These are phyloP conservation scores for Croton laevigatus DNA, from an alignment of 441 rosid genomes.

Conservation along the genomic window DNA sequence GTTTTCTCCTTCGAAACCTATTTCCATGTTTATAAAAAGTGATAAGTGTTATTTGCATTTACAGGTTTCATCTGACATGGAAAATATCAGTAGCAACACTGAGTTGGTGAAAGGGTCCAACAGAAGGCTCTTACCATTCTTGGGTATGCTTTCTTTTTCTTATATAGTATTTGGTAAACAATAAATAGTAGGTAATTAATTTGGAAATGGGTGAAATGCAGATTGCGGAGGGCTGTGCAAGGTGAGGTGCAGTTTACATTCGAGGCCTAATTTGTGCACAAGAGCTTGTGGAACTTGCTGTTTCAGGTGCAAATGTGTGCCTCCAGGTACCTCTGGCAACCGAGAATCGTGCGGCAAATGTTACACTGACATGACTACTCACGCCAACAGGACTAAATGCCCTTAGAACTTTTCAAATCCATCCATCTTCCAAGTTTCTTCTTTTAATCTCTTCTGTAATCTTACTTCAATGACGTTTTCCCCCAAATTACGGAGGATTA, in stretches of 20 bases:
- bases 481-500: no score
- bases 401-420: conserved; percentile 18
- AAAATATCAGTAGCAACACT: background rate
- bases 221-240: conserved; percentile 39
- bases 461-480: background rate
- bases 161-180: no score
- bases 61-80: conserved; percentile 21
- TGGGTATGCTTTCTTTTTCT: conserved; percentile 11
- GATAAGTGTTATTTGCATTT: background rate
- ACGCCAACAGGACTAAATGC: conserved; percentile 47
- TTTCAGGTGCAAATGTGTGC: conserved; percentile 44
- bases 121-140: conserved; percentile 22
- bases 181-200: no score
- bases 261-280: conserved; percentile 37
- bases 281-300: conserved; percentile 44
- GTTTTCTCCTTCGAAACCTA: background rate
- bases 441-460: background rate
- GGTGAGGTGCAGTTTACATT: conserved; percentile 36
- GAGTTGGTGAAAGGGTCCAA: conserved; percentile 23
- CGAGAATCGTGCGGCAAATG: conserved; percentile 50
- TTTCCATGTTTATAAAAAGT: background rate
- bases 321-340: conserved; percentile 53
- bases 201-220: conserved; percentile 5
- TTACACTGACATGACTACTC: conserved; percentile 58
- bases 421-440: background rate